Evolutionary conservation across 2,329 filamentous ascomycete genomes (phyloP).

Genomic region (Pestalotiopsis sp.): DNA sequence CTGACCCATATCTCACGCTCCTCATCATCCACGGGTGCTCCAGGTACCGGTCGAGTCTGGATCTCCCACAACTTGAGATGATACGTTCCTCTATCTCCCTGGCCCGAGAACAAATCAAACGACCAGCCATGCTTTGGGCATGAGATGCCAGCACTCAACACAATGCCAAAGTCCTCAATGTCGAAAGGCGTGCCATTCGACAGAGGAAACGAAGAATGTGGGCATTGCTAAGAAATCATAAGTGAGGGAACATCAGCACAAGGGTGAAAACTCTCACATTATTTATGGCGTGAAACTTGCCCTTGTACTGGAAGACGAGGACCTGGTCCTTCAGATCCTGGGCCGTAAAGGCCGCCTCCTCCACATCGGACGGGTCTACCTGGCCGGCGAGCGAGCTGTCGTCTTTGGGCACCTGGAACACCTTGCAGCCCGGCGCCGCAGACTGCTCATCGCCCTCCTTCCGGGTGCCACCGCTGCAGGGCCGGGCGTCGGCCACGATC

Average conservation of each 20-base stretch:
- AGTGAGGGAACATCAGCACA: background rate
- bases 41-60: conserved; percentile 44
- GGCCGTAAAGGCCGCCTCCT: conserved; percentile 21
- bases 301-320: conserved; percentile 65
- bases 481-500: conserved; percentile 37
- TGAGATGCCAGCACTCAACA: conserved; percentile 62
- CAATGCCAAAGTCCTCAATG: conserved; percentile 72
- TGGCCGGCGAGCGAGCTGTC: conserved; percentile 39
- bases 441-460: conserved; percentile 34
- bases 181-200: conserved; percentile 67
- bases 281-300: conserved; percentile 68
- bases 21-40: background rate
- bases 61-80: conserved; percentile 66
- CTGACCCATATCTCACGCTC: conserved; percentile 32
- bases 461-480: conserved; percentile 30
- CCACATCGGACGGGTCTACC: conserved; percentile 35
- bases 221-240: conserved; percentile 56
- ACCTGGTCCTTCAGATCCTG: conserved; percentile 58
- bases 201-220: conserved; percentile 68
- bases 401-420: conserved; percentile 52
- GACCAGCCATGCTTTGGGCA: conserved; percentile 75
- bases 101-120: conserved; percentile 68
- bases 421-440: conserved; percentile 57
- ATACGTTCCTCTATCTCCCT: conserved; percentile 64
- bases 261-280: conserved; percentile 54